A percentile compares a stretch with the other conserved stretches of the same genome.
phyloP scores from a whole-genome alignment of 2,329 filamentous ascomycete species.

The Juglanconis sp. region DNA sequence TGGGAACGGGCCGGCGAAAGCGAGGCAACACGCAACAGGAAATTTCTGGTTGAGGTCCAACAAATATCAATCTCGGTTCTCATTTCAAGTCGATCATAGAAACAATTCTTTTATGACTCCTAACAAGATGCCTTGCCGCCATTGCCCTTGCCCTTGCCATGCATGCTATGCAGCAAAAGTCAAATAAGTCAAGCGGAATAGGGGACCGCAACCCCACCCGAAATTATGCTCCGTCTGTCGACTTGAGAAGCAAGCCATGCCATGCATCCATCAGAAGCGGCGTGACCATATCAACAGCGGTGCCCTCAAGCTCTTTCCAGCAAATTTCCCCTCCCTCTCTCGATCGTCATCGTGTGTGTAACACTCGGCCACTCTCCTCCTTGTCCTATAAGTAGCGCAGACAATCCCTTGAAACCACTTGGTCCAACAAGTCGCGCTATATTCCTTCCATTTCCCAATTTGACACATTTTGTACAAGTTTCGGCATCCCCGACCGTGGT shows the following conservation, averaged over 20 bases:
- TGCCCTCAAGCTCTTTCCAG: too few relatives aligned
- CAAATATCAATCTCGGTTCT: too few relatives aligned
- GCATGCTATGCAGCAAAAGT: constrained; percentile 15
- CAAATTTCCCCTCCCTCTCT: neutral
- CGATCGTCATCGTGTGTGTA: constrained; percentile 2
- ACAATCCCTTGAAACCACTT: constrained; percentile 15
- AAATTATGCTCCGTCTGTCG: neutral
- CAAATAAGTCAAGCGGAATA: neutral
- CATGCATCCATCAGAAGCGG: neutral
- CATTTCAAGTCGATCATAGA: neutral
- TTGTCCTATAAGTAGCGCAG: constrained; percentile 1
- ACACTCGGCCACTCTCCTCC: constrained; percentile 10
- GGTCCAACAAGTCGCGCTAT: constrained; percentile 9
- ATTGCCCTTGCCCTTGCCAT: neutral
- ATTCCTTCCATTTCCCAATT: constrained; percentile 1
- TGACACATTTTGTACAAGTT: neutral
- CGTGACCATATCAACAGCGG: too few relatives aligned
- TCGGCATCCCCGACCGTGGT: neutral
- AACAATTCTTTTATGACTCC: neutral
- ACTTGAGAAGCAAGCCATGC: neutral
- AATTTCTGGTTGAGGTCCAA: too few relatives aligned
- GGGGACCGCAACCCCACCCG: neutral
- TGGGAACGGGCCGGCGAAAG: too few relatives aligned
- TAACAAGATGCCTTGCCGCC: neutral
- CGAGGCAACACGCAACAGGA: too few relatives aligned